Evolutionary conservation across 208 protist species (phyloP), one percentile per base, ranked within the genome.

Genomic region (Acanthamoeba triangularis): DNA sequence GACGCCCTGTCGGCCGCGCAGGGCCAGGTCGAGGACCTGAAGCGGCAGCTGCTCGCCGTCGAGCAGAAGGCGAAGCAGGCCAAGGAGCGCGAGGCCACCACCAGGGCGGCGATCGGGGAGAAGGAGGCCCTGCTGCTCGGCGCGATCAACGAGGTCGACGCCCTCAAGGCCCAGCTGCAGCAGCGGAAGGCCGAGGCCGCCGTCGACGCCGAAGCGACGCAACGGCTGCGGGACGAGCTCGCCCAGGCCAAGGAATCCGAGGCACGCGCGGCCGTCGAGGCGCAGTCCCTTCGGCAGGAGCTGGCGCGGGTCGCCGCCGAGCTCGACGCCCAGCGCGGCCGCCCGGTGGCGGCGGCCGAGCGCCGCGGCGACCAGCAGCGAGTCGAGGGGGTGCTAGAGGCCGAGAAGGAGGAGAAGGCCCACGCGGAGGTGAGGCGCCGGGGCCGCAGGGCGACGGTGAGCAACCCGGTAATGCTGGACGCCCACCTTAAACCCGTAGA

Each of bases 61-160:
- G 72, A 82, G 72, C 72, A 82, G 37, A 28, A 82, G 72, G 33
- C 72, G 3, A 28, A 35, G 35, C 72, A 82, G 37, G 72, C 35
- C 72, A 82, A 82, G 72, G 72, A 82, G 41, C 33, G 41, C 37
- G 72, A 82, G 72, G 72, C 72, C 72, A 47, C 4, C 37, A 8
- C 41, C 14, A 28, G 20, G 10, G 20, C 23, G 2, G 72, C 7
- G 20, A n/a, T 82, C 13, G 72, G 52, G 37, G 16, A 82, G 72
- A 82, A 82, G 37, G 72, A 52, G 72, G 7, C 35, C 23, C 11
- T 82, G 37, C 33, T 49, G 18, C 72, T 82, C 10, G 25, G 23
- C 72, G 23, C 49, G 35, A 82, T 82, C 72, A 82, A 82, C 18
- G 72, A 82, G 35, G 72, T 82, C 33, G 72, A 82, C 37, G 72